These are phyloP conservation scores for Emericellopsis atlantica DNA, from an alignment of 2,329 filamentous ascomycete genomes.

Conservation along the genomic window DNA sequence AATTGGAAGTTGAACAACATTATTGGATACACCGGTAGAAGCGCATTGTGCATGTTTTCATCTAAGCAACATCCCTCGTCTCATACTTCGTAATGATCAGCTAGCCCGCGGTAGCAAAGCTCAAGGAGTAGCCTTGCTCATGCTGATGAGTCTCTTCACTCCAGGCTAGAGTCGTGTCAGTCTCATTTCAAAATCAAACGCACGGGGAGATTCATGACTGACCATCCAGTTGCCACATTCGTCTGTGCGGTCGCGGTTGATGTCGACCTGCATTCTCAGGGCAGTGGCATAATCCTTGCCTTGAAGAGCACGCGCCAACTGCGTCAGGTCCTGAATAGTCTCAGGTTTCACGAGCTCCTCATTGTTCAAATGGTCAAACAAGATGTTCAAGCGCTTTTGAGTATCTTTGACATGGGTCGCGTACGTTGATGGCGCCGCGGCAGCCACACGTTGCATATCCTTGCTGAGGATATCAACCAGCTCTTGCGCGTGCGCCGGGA, in stretches of 20 bases:
- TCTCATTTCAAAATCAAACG: slow-evolving; percentile 1
- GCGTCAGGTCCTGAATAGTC: slow-evolving; percentile 55
- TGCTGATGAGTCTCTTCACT: slow-evolving; percentile 64
- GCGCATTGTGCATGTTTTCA: too few species aligned
- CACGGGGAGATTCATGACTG: slow-evolving; percentile 20
- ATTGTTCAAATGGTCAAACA: slow-evolving; percentile 98
- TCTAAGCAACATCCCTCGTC: too few species aligned
- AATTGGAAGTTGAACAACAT: too few species aligned
- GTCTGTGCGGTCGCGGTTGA: slow-evolving; percentile 64
- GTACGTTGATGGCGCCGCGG: slow-evolving; percentile 76
- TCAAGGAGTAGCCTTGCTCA: slow-evolving; percentile 64
- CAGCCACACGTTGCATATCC: slow-evolving; percentile 82
- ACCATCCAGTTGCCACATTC: slow-evolving; percentile 86
- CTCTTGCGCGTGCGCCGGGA: slow-evolving; percentile 61
- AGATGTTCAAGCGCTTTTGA: slow-evolving; percentile 77
- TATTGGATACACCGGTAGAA: too few species aligned
- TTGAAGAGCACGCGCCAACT: slow-evolving; percentile 54
- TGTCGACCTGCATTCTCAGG: slow-evolving; percentile 57
- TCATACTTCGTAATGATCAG: too few species aligned
- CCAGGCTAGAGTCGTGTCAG: slow-evolving; percentile 44
- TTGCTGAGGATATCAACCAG: slow-evolving; percentile 70
- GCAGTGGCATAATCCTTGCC: slow-evolving; percentile 57
- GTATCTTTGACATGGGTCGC: slow-evolving; percentile 85
- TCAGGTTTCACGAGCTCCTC: slow-evolving; percentile 75
- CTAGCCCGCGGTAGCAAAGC: not conserved